Base-by-base conservation (phyloP, 1,284 basidiomycete genomes). In the Chiua sp. region DNA sequence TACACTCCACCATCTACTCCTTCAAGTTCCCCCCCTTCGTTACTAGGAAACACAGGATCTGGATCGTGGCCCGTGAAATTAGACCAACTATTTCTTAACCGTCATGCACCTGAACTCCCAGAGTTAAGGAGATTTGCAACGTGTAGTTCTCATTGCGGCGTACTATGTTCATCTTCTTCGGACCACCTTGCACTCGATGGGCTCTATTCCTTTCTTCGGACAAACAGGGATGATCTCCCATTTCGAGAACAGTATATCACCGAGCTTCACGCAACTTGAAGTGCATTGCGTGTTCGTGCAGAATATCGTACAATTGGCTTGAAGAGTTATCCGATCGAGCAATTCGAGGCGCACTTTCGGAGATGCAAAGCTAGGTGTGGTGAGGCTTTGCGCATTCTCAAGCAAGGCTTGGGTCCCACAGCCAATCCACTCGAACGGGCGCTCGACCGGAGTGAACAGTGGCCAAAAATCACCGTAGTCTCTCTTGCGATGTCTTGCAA, bases 401-500 rank as follows among this genome's bases (percentile, higher is more conserved):
- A n/a, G 33, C 0, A 28, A 12, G 18, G 20, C 4, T 15, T 62
- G 6, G n/a, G 57, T 13, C 46, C 56, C n/a, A 33, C 12, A 4
- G 20, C 1, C 12, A 16, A 37, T 46, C 33, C 32, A 1, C 5
- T n/a, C 3, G 57, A 50, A 7, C 51, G 56, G 18, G 37, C 47
- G 1, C 50, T 58, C 12, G 1, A 23, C 12, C 53, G 6, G 28
- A 23, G 33, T n/a, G n/a, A 46, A 30, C 57, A 48, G 7, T 73
- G 69, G 72, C 72, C 70, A 7, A 66, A 56, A 15, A 58, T 73
- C 15, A 72, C 72, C 0, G 55, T 56, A 3, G 61, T 64, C 46
- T 56, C 59, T 79, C 28, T 62, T 79, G 6, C 48, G 56, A 11
- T 61, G 49, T 22, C 63, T 75, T 35, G 63, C 69, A 8, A 68